A percentile compares a stretch with the other conserved stretches of the same genome.
These are phyloP conservation scores for Bauhinia variegata DNA, from an alignment of 306 rosid species.

Conservation along the genomic window DNA sequence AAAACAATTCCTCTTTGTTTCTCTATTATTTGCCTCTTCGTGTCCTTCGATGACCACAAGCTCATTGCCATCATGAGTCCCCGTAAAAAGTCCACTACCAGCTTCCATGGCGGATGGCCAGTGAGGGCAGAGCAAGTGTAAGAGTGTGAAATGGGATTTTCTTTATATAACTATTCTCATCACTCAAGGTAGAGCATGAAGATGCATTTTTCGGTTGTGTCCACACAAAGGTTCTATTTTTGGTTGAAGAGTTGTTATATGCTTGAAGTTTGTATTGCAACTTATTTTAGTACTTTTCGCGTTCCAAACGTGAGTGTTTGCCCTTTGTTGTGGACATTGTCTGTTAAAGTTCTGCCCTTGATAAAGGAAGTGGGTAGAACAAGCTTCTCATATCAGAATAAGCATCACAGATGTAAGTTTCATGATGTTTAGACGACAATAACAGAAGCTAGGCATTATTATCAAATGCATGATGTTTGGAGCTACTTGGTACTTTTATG, in stretches of 20 bases:
- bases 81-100: constrained; percentile 90
- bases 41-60: constrained; percentile 85
- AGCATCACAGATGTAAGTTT: constrained; percentile 40
- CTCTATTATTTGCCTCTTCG: constrained; percentile 64
- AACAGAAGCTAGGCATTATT: constrained; percentile 41
- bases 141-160: constrained; percentile 28
- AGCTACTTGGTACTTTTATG: background rate
- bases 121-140: constrained; percentile 39
- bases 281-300: constrained; percentile 13
- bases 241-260: constrained; percentile 46
- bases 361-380: constrained; percentile 35
- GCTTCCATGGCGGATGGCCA: constrained; percentile 69
- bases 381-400: constrained; percentile 36
- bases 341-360: constrained; percentile 29
- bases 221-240: constrained; percentile 30
- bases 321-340: constrained; percentile 2
- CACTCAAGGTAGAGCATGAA: constrained; percentile 18
- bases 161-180: constrained; percentile 33
- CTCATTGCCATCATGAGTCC: constrained; percentile 87
- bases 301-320: constrained; percentile 20
- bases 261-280: constrained; percentile 37
- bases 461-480: constrained; percentile 24
- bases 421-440: constrained; percentile 41
- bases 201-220: constrained; percentile 34
- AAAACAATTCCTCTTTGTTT: constrained; percentile 5